A percentile compares a stretch with the other conserved stretches of the same genome.
Conservation (phyloP, 1,139 yeast species). For the Saccharomyces hybrid region DNA sequence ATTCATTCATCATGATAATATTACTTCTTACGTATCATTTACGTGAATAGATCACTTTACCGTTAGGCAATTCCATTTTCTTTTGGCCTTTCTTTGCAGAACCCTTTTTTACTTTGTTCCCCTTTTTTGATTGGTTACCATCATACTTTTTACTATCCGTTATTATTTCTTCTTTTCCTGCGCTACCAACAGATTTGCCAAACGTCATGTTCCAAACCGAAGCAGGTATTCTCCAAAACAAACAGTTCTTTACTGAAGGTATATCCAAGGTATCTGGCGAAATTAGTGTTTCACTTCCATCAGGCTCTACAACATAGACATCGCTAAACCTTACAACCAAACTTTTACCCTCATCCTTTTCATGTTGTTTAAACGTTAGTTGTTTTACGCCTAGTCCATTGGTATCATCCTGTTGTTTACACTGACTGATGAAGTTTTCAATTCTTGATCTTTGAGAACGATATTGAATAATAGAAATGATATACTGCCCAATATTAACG, state of each 20-base stretch:
- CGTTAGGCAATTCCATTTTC: conserved; percentile 46
- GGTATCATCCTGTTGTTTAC: conserved; percentile 55
- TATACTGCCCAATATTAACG: conserved; percentile 53
- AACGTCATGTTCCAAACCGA: conserved; percentile 35
- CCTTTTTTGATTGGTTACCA: neutral
- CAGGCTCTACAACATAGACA: conserved; percentile 56
- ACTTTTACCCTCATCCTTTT: conserved; percentile 44
- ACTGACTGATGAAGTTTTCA: conserved; percentile 41
- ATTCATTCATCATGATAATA: neutral
- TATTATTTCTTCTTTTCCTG: neutral
- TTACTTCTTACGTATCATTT: conserved; percentile 16
- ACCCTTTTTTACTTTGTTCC: conserved; percentile 19
- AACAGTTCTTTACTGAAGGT: conserved; percentile 50
- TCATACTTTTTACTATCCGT: conserved; percentile 2
- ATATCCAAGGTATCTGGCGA: conserved; percentile 28
- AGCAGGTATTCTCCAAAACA: conserved; percentile 39
- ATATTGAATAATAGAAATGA: conserved; percentile 47
- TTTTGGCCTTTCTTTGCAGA: conserved; percentile 39
- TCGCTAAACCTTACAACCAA: conserved; percentile 65
- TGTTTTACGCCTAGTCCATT: conserved; percentile 36
- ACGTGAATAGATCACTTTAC: conserved; percentile 49
- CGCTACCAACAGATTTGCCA: conserved; percentile 2
- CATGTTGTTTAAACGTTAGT: conserved; percentile 29
- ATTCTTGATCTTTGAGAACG: conserved; percentile 57
- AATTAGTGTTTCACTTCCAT: conserved; percentile 34